Base-by-base conservation (phyloP, 2,329 filamentous ascomycete genomes). In the Aspergillus unguis region DNA sequence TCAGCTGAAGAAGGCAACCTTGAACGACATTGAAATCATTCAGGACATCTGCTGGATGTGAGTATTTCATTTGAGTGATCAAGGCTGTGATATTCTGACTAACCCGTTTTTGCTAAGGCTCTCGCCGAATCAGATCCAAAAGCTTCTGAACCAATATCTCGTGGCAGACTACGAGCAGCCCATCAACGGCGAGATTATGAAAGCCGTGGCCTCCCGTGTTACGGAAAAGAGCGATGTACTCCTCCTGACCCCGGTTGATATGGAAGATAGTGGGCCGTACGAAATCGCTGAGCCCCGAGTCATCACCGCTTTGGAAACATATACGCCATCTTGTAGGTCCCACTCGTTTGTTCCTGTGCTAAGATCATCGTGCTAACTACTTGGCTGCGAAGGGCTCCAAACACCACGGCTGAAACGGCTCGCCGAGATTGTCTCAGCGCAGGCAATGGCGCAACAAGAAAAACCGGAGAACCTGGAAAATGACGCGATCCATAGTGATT, bases 21-120 rank as follows among this genome's bases (percentile, higher is more conserved):
- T 99, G 69, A 99, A 97, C 71, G 94, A 99, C 67, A 99, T 99
- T 65, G 94, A 99, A 76, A 99, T 99, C 65, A 99, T 99, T 66
- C 94, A 99, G 77, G 94, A 99, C 71, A 99, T 99, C 65, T 99
- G 94, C 82, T 97, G 92, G 92, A 97, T 97, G 92, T 95, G 77
- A 85, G 89, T 83, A 17, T 17, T 17, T 17, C 17, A 17, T 17
- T 17, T 17, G 17, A 17, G 17, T 17, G 17, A 17, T 17, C 17
- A 17, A 17, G 17, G 17, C 17, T 17, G 17, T 17, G 17, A 17
- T 17, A 17, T 17, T 17, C 17, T 17, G 1, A 17, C 17, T 17
- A 47, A 61, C 47, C 27, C 49, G 46, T 42, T 25, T 35, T 43
- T 44, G 32, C 27, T 11, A 56, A 94, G 89, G 89, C 83, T 99